Percentiles rank a stretch among this genome's conserved stretches.
These are phyloP conservation scores for Picea mariana DNA, from an alignment of 83 land plant genomes.

Conservation along the genomic window DNA sequence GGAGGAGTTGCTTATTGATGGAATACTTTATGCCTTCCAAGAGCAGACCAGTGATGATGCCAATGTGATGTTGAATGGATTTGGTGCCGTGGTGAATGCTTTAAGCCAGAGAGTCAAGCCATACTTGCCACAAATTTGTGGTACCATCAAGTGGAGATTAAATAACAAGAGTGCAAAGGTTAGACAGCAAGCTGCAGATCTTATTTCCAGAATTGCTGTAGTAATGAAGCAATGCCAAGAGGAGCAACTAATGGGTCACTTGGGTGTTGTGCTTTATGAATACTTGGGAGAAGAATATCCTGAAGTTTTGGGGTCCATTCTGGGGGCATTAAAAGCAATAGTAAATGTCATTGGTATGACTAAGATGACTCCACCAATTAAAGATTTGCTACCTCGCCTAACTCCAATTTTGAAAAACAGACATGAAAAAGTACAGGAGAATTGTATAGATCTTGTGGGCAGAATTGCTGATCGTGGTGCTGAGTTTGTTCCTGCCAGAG, in stretches of 20 bases:
- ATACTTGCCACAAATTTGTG: conserved; percentile 97
- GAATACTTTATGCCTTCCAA: conserved; percentile 96
- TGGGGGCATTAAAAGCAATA: conserved; percentile 88
- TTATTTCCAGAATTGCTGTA: conserved; percentile 88
- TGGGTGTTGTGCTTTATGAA: conserved; percentile 93
- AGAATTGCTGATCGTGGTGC: too few species aligned
- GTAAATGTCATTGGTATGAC: conserved; percentile 97
- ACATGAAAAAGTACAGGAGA: conserved; percentile 75
- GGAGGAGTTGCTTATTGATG: too few species aligned
- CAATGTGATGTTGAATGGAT: conserved; percentile 99
- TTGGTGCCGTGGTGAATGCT: conserved; percentile 95
- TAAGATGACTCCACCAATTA: too few species aligned
- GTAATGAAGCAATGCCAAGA: conserved; percentile 98
- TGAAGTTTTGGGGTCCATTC: too few species aligned
- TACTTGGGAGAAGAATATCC: conserved; percentile 97
- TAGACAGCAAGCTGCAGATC: conserved; percentile 97
- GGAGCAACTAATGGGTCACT: conserved; percentile 95
- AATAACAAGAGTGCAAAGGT: conserved; percentile 99
- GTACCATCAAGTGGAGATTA: conserved; percentile 95
- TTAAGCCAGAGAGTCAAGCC: conserved; percentile 95
- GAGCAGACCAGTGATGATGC: conserved; percentile 99
- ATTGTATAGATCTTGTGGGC: too few species aligned
- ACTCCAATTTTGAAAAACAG: conserved; percentile 94
- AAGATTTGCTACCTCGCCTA: conserved; percentile 87
- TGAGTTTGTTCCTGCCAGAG: too few species aligned